phyloP scores from a whole-genome alignment of 805 yeast species.

The Zygosaccharomyces siamensis region DNA sequence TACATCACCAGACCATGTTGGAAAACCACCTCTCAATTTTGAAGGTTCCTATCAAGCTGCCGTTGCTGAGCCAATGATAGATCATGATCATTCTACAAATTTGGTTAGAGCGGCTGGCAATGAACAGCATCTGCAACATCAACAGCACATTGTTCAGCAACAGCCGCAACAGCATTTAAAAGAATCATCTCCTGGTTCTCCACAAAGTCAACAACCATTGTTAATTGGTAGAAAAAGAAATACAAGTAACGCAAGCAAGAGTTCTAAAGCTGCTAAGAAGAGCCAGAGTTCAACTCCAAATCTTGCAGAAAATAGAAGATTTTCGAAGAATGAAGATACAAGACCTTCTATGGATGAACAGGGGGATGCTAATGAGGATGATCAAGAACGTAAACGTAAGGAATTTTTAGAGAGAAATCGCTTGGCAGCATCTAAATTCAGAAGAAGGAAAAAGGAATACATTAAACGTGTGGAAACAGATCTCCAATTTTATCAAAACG shows the following conservation, averaged over 20 bases:
- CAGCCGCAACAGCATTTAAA: slow-evolving; percentile 2
- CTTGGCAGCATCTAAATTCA: slow-evolving; percentile 91
- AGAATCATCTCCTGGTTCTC: slow-evolving; percentile 7
- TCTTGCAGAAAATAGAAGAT: slow-evolving; percentile 2
- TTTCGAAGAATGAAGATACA: not conserved
- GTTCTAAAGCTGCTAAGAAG: slow-evolving; percentile 11
- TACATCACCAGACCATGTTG: slow-evolving; percentile 1
- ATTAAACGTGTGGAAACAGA: slow-evolving; percentile 79
- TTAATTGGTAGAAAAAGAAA: slow-evolving; percentile 8
- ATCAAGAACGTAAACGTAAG: slow-evolving; percentile 59
- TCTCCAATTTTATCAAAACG: slow-evolving; percentile 60
- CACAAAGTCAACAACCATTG: slow-evolving; percentile 2
- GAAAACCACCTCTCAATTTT: not conserved
- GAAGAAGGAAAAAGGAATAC: slow-evolving; percentile 89
- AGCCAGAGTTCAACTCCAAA: slow-evolving; percentile 9
- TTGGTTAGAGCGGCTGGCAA: too few species aligned
- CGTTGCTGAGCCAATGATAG: not conserved
- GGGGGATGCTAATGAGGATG: slow-evolving; percentile 37
- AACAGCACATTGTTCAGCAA: not conserved
- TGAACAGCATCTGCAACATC: not conserved
- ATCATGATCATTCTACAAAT: not conserved
- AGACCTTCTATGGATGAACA: not conserved
- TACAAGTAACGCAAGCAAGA: slow-evolving; percentile 7
- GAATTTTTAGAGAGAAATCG: slow-evolving; percentile 84
- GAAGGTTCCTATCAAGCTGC: not conserved